A percentile compares a stretch with the other conserved stretches of the same genome.
Conservation (phyloP, 306 rosid genomes). For the Quercus engelmannii region DNA sequence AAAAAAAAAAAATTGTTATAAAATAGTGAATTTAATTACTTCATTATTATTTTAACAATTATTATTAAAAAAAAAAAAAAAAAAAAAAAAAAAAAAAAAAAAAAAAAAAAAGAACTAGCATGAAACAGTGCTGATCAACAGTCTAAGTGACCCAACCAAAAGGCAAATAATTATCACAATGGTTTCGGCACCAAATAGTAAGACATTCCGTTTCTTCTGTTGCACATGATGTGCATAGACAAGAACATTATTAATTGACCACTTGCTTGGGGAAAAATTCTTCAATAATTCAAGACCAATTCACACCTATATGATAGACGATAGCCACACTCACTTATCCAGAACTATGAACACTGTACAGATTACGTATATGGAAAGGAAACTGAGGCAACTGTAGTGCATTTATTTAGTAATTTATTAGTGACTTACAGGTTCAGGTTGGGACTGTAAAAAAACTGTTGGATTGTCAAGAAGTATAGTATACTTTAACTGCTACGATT, state of each 20-base stretch:
- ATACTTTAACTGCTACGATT: background rate
- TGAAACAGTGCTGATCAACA: too few relatives aligned
- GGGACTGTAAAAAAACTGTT: conserved; percentile 5
- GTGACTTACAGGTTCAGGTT: background rate
- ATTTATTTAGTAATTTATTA: conserved; percentile 1
- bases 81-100: too few relatives aligned
- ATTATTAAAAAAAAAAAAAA: too few relatives aligned
- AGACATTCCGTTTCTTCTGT: too few relatives aligned
- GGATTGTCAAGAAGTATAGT: background rate
- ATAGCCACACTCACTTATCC: background rate
- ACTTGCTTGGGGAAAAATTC: background rate
- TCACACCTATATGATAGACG: background rate
- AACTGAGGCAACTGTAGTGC: background rate
- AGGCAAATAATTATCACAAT: too few relatives aligned
- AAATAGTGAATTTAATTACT: too few relatives aligned
- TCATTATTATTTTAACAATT: too few relatives aligned
- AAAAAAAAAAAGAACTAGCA: too few relatives aligned
- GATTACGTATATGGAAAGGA: background rate
- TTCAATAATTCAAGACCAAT: background rate
- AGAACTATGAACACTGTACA: background rate
- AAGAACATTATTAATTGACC: background rate
- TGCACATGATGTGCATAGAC: too few relatives aligned
- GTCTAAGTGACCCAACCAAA: too few relatives aligned
- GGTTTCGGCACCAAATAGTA: too few relatives aligned
- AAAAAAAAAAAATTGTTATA: too few relatives aligned